Base-by-base conservation (phyloP, 106 monocot genomes). In the Dendrobium catenatum region DNA sequence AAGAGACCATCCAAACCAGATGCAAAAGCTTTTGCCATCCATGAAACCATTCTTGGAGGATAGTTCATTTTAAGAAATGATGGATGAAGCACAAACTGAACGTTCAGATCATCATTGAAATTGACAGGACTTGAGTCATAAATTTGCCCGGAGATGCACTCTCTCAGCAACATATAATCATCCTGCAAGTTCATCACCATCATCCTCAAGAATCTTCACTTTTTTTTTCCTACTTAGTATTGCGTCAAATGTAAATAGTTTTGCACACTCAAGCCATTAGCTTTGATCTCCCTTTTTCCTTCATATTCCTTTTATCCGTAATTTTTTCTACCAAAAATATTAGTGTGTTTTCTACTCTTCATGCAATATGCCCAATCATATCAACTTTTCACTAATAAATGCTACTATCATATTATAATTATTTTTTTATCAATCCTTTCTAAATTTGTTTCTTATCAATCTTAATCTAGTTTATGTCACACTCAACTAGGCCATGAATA, bases 101-200 rank as follows among this genome's bases (percentile, higher is more conserved):
- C 81, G 77, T 88, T 87, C 17, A 86, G 70, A 84, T 87, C 92
- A 88, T 89, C 91, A 10, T 85, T 89, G 77, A 96, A 92, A 80
- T 96, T 91, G 64, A 90, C 76, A 54, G 96, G 96, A 86, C 84
- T 78, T 19, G 94, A 96, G 80, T 96, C 96, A 54, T 88, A 96
- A 73, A 96, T 85, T 82, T 94, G 96, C 48, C 96, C 96, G 82
- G 93, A 94, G 17, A 94, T 76, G 54, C 90, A 87, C 61, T 86
- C 89, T 77, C 84, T 89, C 68, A 96, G 73, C 13, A 88, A 68
- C 78, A 82, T 84, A 75, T 85, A 89, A 58, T 96, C 92, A 86
- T 89, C 92, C 94, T 96, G 84, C 68, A 85, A 44, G 64, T 22
- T 64, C 26, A 26, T 26, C 22, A 61, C n/a, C 51, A 61, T 61